Evolutionary conservation across 331 rosid genomes (phyloP), one percentile per base, ranked within the genome.

Genomic region (Erythrophleum ivorense): DNA sequence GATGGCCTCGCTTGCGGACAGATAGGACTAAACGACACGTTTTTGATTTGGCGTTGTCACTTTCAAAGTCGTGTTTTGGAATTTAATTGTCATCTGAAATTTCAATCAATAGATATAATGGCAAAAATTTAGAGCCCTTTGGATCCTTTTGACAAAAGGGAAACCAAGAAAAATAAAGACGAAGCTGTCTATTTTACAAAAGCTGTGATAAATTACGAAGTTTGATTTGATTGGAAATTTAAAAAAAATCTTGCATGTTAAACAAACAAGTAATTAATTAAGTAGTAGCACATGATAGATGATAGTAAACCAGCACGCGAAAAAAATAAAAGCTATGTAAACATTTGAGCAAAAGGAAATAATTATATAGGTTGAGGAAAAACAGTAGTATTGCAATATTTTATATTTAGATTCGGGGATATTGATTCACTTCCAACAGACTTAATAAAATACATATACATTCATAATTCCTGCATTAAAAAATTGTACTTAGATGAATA

Each of bases 21-120:
- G 60, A 29, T 36, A 75, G 65, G 57, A 71, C 55, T 59, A 76
- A 58, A 53, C 82, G 84, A 76, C 85, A 80, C 67, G 54, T 73
- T 76, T 80, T 80, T 67, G 73, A 75, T 71, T 63, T 24, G 63
- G 58, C 59, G 5, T 71, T 71, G 67, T 82, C 82, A 65, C 67
- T 45, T 29, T 15, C 16, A n/a, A 15, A 15, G 19, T 13, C 1
- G 4, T 11, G 6, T 77, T 54, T 14, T 2, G 1, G 46, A 15
- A 1, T 19, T 60, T 18, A 67, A 9, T 10, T 43, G 14, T 9
- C 40, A 12, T 31, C 14, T 63, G 3, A 13, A 19, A 19, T 40
- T 43, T n/a, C 5, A 67, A 18, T 67, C 34, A 40, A n/a, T 14
- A 7, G 52, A 15, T 10, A 38, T 0, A 16, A 66, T 38, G 50